These are phyloP conservation scores for Fusarium fujikuroi DNA, from an alignment of 2,329 filamentous ascomycete species.

Conservation along the genomic window DNA sequence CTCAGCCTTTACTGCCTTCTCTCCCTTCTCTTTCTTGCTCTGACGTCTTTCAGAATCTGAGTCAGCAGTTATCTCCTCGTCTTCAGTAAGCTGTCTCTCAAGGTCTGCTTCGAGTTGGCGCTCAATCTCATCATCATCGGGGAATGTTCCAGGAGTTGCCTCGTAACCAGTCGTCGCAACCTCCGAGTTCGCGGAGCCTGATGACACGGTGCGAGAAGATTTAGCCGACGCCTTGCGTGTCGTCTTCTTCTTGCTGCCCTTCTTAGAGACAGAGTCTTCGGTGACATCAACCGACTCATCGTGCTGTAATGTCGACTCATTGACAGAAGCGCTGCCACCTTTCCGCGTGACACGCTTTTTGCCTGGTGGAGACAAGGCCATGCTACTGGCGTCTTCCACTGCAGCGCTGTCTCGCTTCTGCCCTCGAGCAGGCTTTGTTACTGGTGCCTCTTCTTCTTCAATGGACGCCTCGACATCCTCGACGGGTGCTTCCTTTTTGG, in stretches of 20 bases:
- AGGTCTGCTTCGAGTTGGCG: constrained; percentile 73
- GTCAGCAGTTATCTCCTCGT: constrained; percentile 60
- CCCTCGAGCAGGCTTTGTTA: constrained; percentile 57
- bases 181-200: constrained; percentile 63
- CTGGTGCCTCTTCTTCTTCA: constrained; percentile 40
- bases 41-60: constrained; percentile 58
- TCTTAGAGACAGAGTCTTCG: constrained; percentile 49
- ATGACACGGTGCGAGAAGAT: constrained; percentile 53
- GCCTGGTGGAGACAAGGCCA: constrained; percentile 57
- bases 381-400: constrained; percentile 59
- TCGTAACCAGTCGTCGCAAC: constrained; percentile 60
- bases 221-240: constrained; percentile 55
- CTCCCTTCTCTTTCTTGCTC: constrained; percentile 44
- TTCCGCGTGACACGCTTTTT: constrained; percentile 69
- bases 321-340: constrained; percentile 59
- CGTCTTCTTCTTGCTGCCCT: constrained; percentile 51
- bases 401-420: constrained; percentile 73
- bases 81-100: constrained; percentile 64
- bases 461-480: constrained; percentile 53
- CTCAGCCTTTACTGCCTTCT: constrained; percentile 42
- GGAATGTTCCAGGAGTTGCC: constrained; percentile 55
- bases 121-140: constrained; percentile 73
- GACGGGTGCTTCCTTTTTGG: constrained; percentile 64
- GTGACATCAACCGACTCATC: constrained; percentile 55
- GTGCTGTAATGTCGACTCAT: constrained; percentile 52